phyloP scores from a whole-genome alignment of 352 stramenopile species.

The Aphanomyces invadans region DNA sequence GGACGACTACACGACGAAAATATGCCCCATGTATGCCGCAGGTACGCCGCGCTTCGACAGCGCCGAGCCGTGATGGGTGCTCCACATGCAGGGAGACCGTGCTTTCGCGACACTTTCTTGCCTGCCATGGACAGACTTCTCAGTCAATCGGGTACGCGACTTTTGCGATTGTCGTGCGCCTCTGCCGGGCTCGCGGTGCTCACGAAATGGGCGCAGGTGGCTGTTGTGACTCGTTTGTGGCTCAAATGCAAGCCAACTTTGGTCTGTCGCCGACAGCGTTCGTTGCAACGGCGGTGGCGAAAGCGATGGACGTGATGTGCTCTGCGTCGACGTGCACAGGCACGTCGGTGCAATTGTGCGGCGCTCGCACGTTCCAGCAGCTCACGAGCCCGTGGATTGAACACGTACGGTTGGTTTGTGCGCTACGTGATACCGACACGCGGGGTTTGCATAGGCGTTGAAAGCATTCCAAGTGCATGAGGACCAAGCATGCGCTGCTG shows the following conservation, averaged over 20 bases:
- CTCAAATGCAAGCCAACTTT: background rate
- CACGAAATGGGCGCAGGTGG: slow-evolving; percentile 3
- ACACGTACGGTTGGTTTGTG: background rate
- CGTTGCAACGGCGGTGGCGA: background rate
- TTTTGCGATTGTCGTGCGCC: background rate
- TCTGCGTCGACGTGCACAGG: background rate
- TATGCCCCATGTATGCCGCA: background rate
- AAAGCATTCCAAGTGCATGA: background rate
- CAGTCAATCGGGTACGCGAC: background rate
- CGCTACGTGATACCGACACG: background rate
- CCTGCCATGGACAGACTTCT: background rate
- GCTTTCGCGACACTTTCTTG: background rate
- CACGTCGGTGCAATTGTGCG: background rate
- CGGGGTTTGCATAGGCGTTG: background rate
- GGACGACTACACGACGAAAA: background rate
- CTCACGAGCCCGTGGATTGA: background rate
- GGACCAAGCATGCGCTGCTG: background rate
- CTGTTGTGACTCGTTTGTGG: background rate
- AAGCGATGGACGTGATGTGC: background rate
- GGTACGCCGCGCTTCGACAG: no score
- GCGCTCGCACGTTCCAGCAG: background rate
- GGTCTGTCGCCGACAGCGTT: background rate
- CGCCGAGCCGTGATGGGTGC: background rate
- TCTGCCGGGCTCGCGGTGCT: no score
- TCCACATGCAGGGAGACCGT: background rate